Evolutionary conservation across 2,329 filamentous ascomycete genomes (phyloP).

Genomic region (Sporothrix brunneoviolacea): DNA sequence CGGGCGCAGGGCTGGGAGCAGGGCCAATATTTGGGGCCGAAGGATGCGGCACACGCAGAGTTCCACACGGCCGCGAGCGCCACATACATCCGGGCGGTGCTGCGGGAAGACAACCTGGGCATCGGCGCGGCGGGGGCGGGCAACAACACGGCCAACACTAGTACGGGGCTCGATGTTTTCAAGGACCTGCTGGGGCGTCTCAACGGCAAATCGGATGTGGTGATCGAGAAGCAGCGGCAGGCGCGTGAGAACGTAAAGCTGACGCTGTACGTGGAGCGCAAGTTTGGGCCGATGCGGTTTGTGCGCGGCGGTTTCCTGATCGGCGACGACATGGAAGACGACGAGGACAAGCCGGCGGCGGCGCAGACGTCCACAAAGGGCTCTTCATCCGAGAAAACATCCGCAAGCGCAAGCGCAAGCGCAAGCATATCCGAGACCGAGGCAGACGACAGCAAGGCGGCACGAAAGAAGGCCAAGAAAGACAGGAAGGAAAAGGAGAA

Average conservation of each 20-base stretch:
- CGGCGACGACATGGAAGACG: slow-evolving; percentile 48
- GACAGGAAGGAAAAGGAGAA: slow-evolving; percentile 1
- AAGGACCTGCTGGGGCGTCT: slow-evolving; percentile 79
- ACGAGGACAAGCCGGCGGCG: slow-evolving; percentile 18
- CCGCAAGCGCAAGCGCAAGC: too few relatives aligned
- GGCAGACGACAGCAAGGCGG: neutral
- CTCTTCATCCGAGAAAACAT: slow-evolving; percentile 12
- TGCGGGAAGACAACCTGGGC: slow-evolving; percentile 89
- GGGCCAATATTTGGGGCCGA: slow-evolving; percentile 72
- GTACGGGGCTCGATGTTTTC: slow-evolving; percentile 81
- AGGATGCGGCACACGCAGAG: slow-evolving; percentile 66
- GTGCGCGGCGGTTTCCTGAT: slow-evolving; percentile 72
- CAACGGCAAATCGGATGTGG: slow-evolving; percentile 77
- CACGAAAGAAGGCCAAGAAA: slow-evolving; percentile 8
- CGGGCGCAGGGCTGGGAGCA: slow-evolving; percentile 85
- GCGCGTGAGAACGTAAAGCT: slow-evolving; percentile 64
- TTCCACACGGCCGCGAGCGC: slow-evolving; percentile 74
- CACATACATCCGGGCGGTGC: slow-evolving; percentile 73
- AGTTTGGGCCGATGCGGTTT: slow-evolving; percentile 77
- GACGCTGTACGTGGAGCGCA: slow-evolving; percentile 65
- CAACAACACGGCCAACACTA: slow-evolving; percentile 60
- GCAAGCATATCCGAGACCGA: neutral
- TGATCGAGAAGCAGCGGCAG: slow-evolving; percentile 63
- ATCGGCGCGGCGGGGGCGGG: slow-evolving; percentile 64
- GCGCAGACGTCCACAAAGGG: neutral